Base-by-base conservation (phyloP, 1,284 basidiomycete genomes). In the Pterula multifida region DNA sequence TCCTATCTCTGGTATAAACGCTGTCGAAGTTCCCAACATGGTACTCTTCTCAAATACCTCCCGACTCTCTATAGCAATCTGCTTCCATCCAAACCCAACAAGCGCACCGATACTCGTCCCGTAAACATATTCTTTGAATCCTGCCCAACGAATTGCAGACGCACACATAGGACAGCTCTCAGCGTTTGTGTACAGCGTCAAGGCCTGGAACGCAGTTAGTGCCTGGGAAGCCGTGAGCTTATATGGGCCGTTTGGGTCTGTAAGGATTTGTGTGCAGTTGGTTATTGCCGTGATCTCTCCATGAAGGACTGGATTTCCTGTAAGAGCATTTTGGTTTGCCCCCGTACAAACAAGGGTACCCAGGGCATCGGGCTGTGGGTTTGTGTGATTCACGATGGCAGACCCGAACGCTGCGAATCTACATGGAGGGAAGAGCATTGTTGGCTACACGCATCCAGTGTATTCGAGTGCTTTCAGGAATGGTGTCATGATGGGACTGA, bases 161-260 rank as follows among this genome's bases (percentile, higher is more conserved):
- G 57, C 55, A 25, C 57, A 58, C 57, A 58, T 57, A 11, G 57
- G 57, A 32, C 56, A 57, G n/a, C 53, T 56, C 46, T 58, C 57
- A 11, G 56, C 57, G 32, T 58, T 58, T 15, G 53, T 54, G 26
- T 52, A 52, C 3, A 54, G 47, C 11, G 36, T 45, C 2, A 54
- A 26, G 13, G 53, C 25, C 1, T 46, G 21, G 28, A 56, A 56
- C 0, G 56, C 57, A 9, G 49, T 49, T 25, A 49, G 48, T 3
- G 56, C 56, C 21, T 50, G 25, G 3, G 48, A 32, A 19, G 55
- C 32, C 19, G 55, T 53, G 3, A 58, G 47, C 11, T 53, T 55
- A 24, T 54, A 53, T 11, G 54, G 53, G 1, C 56, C 56, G 36
- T 39, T n/a, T 9, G 53, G 56, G 39, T 55, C 53, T 1, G 57